Conservation (phyloP, 2,329 filamentous ascomycete species). For the Aspergillus neotritici region DNA sequence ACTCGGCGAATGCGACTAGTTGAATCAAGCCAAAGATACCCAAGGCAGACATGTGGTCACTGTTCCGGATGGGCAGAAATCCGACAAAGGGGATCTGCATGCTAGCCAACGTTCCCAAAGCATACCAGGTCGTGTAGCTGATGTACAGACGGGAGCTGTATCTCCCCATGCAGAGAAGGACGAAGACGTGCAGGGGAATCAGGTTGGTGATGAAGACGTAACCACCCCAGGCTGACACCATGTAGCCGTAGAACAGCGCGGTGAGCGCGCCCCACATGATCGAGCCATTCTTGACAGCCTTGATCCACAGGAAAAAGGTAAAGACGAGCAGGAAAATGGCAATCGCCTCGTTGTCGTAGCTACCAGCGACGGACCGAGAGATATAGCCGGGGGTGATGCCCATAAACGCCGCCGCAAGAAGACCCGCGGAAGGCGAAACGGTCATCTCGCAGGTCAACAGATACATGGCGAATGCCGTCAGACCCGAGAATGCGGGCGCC, state of each 20-base stretch:
- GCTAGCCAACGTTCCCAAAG: conserved; percentile 87
- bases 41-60: conserved; percentile 96
- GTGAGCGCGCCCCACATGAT: conserved; percentile 94
- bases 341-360: conserved; percentile 99
- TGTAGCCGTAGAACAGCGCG: conserved; percentile 97
- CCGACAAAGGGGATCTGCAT: conserved; percentile 99
- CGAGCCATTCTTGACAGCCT: conserved; percentile 91
- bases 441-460: conserved; percentile 97
- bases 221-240: conserved; percentile 99
- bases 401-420: conserved; percentile 93
- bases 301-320: conserved; percentile 99
- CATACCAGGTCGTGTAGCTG: conserved; percentile 97
- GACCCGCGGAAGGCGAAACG: conserved; percentile 85
- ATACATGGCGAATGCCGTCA: conserved; percentile 89
- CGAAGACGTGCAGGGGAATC: conserved; percentile 87
- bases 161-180: conserved; percentile 91
- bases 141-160: conserved; percentile 94
- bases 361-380: conserved; percentile 92
- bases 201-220: conserved; percentile 99
- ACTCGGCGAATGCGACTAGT: conserved; percentile 86
- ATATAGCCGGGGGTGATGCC: conserved; percentile 97
- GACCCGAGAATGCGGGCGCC: conserved; percentile 85
- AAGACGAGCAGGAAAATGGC: conserved; percentile 98
- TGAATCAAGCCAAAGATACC: conserved; percentile 96
- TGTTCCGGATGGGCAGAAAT: conserved; percentile 91